phyloP scores from a whole-genome alignment of 73 alveolate genomes.

The Stentor roeselii region DNA sequence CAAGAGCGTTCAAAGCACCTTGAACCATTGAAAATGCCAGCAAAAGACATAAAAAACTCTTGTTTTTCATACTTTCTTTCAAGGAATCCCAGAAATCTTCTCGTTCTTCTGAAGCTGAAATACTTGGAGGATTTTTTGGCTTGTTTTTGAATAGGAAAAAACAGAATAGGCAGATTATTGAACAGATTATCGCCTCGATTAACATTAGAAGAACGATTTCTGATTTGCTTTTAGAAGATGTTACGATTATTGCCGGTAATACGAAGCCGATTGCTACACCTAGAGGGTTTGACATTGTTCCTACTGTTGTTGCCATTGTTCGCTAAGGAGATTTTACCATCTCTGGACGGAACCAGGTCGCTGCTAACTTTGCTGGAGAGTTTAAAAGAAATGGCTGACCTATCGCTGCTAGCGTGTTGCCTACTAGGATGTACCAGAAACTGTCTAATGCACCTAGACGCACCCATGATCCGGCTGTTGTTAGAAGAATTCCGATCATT shows the following conservation, averaged over 20 bases:
- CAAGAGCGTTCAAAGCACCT: slow-evolving; percentile 57
- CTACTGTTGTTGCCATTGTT: slow-evolving; percentile 75
- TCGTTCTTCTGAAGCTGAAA: slow-evolving; percentile 41
- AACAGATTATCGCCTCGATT: slow-evolving; percentile 57
- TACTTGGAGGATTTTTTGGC: slow-evolving; percentile 85
- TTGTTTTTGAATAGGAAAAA: slow-evolving; percentile 58
- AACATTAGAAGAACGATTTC: slow-evolving; percentile 54
- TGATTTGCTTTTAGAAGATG: slow-evolving; percentile 43
- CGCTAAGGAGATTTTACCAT: slow-evolving; percentile 56
- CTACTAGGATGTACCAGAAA: slow-evolving; percentile 53
- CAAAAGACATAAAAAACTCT: slow-evolving; percentile 36
- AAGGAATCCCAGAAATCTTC: slow-evolving; percentile 34
- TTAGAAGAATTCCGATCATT: slow-evolving; percentile 19
- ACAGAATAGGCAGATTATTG: slow-evolving; percentile 41
- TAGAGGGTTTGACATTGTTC: slow-evolving; percentile 63
- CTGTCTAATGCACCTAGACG: slow-evolving; percentile 19
- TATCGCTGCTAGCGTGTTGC: slow-evolving; percentile 59
- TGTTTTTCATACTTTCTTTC: slow-evolving; percentile 35
- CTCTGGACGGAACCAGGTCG: slow-evolving; percentile 81
- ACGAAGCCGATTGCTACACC: slow-evolving; percentile 86
- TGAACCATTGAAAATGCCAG: slow-evolving; percentile 44
- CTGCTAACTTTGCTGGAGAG: slow-evolving; percentile 87
- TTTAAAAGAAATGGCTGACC: slow-evolving; percentile 87
- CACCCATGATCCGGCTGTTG: slow-evolving; percentile 30
- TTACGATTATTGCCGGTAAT: slow-evolving; percentile 66